Evolutionary conservation across 129 eudicot genomes (phyloP).

Genomic region (Arctium lappa): DNA sequence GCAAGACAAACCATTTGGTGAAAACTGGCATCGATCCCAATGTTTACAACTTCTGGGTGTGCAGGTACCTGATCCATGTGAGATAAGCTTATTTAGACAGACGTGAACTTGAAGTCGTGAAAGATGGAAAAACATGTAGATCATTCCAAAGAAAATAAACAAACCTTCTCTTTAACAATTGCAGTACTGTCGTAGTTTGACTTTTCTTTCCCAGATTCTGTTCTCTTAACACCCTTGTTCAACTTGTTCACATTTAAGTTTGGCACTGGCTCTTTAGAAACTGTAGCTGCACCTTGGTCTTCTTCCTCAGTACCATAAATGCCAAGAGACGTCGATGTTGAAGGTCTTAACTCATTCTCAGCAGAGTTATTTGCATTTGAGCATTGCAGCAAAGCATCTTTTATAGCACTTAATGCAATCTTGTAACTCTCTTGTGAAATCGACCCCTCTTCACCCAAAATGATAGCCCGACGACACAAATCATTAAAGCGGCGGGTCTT

Average conservation of each 20-base stretch:
- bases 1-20: slow-evolving; percentile 59
- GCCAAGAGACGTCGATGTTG: slow-evolving; percentile 15
- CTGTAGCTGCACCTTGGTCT: slow-evolving; percentile 29
- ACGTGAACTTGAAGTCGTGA: not conserved
- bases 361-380: slow-evolving; percentile 35
- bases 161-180: slow-evolving; percentile 62
- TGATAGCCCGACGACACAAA: slow-evolving; percentile 82
- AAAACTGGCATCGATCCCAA: slow-evolving; percentile 50
- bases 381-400: slow-evolving; percentile 70
- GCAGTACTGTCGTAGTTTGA: slow-evolving; percentile 25
- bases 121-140: not conserved
- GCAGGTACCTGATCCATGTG: slow-evolving; percentile 48
- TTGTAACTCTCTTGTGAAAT: slow-evolving; percentile 74
- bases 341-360: slow-evolving; percentile 33
- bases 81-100: not conserved
- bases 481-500: slow-evolving; percentile 78
- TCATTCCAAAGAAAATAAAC: slow-evolving; percentile 13
- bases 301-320: slow-evolving; percentile 32
- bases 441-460: slow-evolving; percentile 96
- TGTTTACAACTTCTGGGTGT: slow-evolving; percentile 46
- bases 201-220: slow-evolving; percentile 46
- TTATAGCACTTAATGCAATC: slow-evolving; percentile 59
- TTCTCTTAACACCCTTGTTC: slow-evolving; percentile 46
- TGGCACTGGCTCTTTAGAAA: slow-evolving; percentile 29
- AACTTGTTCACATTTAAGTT: slow-evolving; percentile 25